Evolutionary conservation across 2,329 filamentous ascomycete species (phyloP).

Genomic region (Fusarium secorum): DNA sequence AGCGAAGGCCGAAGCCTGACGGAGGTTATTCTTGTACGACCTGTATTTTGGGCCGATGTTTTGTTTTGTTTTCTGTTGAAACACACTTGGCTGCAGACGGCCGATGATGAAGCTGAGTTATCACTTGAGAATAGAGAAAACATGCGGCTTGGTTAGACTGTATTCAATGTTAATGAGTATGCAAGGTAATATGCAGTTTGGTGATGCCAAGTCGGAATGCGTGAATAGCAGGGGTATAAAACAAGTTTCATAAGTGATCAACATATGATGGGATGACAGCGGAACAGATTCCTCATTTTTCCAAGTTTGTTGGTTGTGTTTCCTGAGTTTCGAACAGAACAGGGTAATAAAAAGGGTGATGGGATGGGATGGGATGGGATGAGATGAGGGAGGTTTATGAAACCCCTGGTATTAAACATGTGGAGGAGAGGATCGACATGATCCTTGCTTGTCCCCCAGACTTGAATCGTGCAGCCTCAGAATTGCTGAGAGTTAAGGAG

Average conservation of each 20-base stretch:
- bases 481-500: background rate
- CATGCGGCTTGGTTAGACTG: background rate
- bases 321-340: background rate
- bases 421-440: conserved; percentile 27
- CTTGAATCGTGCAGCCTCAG: background rate
- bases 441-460: conserved; percentile 31
- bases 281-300: conserved; percentile 16
- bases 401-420: conserved; percentile 19
- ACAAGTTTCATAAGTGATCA: background rate
- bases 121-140: background rate
- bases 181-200: background rate
- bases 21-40: background rate
- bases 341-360: background rate
- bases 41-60: background rate
- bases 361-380: conserved; percentile 5
- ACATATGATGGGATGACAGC: conserved; percentile 33
- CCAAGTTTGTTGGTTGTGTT: background rate
- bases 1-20: background rate
- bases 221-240: background rate
- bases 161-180: background rate
- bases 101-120: background rate
- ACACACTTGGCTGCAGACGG: background rate
- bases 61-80: conserved; percentile 5
- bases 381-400: conserved; percentile 4
- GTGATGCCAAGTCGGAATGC: background rate